Percentiles rank a stretch among this genome's conserved stretches.
phyloP scores from a whole-genome alignment of 768 basidiomycete species.

The Leccinum ochraceum region DNA sequence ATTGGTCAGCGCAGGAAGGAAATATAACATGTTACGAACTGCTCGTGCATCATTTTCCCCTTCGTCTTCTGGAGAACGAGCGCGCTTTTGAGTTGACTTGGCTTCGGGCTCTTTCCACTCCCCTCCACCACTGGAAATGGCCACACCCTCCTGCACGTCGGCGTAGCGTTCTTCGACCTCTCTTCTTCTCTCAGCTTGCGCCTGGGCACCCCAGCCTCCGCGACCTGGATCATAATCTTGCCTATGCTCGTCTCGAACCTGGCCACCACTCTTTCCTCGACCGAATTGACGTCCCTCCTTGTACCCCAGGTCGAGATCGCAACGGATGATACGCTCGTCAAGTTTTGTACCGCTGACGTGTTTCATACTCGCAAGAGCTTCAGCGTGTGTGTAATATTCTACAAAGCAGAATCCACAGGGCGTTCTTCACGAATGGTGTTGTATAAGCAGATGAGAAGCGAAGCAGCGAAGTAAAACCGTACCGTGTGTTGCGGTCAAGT shows the following conservation, averaged over 20 bases:
- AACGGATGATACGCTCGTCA: constrained; percentile 97
- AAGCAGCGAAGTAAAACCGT: constrained; percentile 19
- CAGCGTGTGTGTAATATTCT: constrained; percentile 92
- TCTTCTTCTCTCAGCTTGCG: constrained; percentile 75
- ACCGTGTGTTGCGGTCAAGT: constrained; percentile 87
- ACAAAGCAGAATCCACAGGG: constrained; percentile 97
- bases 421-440: constrained; percentile 50
- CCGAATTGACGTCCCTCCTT: constrained; percentile 97
- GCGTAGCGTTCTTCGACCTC: constrained; percentile 87
- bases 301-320: constrained; percentile 96
- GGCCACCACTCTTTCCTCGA: constrained; percentile 95
- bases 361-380: constrained; percentile 89
- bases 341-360: constrained; percentile 98
- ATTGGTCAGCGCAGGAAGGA: constrained; percentile 8
- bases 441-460: constrained; percentile 8
- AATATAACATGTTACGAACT: constrained; percentile 41
- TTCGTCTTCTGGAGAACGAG: constrained; percentile 78
- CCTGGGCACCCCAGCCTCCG: constrained; percentile 92
- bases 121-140: constrained; percentile 80
- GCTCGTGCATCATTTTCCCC: constrained; percentile 52
- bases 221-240: constrained; percentile 97
- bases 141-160: constrained; percentile 77
- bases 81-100: constrained; percentile 57
- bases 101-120: constrained; percentile 79
- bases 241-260: constrained; percentile 94